These are phyloP conservation scores for Fimicolochytrium jonesii DNA, from an alignment of 192 early-diverging fungal species.

Conservation along the genomic window DNA sequence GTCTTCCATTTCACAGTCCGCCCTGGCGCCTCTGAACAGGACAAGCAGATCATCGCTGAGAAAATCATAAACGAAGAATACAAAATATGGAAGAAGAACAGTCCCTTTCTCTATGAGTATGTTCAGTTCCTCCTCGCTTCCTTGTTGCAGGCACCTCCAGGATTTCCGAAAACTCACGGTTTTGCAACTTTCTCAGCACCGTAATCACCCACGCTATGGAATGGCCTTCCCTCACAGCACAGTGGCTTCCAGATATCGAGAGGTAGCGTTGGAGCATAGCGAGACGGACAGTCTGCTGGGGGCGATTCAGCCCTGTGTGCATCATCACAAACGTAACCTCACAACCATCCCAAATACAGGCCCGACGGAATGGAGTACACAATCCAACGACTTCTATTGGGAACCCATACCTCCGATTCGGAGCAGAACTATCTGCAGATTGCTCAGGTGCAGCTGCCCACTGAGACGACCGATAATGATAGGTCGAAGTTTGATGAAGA, in stretches of 20 bases:
- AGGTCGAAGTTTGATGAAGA: slow-evolving; percentile 68
- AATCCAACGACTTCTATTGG: slow-evolving; percentile 83
- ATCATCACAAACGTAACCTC: too few relatives aligned
- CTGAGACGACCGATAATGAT: slow-evolving; percentile 56
- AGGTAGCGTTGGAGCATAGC: slow-evolving; percentile 39
- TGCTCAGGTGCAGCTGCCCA: slow-evolving; percentile 83
- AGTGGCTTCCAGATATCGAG: slow-evolving; percentile 96
- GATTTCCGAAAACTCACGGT: too few relatives aligned
- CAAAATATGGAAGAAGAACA: slow-evolving; percentile 99
- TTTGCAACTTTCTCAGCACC: slow-evolving; percentile 50
- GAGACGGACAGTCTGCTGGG: too few relatives aligned
- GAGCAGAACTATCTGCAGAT: slow-evolving; percentile 98
- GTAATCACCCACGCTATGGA: slow-evolving; percentile 97
- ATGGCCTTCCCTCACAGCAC: slow-evolving; percentile 96
- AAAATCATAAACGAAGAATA: slow-evolving; percentile 95
- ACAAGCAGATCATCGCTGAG: slow-evolving; percentile 50
- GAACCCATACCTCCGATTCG: slow-evolving; percentile 94
- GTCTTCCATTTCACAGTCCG: too few relatives aligned
- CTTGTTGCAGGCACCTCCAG: too few relatives aligned
- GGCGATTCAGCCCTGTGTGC: too few relatives aligned
- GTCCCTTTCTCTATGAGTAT: slow-evolving; percentile 94
- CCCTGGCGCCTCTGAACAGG: too few relatives aligned
- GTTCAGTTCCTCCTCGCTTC: slow-evolving; percentile 1
- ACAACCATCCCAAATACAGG: slow-evolving; percentile 32
- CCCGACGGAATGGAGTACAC: slow-evolving; percentile 89